Evolutionary conservation across 1,284 basidiomycete species (phyloP).

Genomic region (Singerocomus rubriflavus): DNA sequence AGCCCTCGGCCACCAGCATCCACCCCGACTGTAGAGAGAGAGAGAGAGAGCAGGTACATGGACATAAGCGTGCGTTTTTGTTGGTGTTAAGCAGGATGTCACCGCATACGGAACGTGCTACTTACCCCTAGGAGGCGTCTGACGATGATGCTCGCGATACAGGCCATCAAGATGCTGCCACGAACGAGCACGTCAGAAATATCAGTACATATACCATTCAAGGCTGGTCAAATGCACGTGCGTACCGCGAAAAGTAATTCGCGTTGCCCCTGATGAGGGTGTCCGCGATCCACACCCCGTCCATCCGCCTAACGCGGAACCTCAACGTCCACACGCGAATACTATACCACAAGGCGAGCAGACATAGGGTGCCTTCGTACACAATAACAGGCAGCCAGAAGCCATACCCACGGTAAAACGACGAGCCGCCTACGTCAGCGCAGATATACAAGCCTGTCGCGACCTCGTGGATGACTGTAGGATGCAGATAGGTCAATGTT

Average conservation of each 20-base stretch:
- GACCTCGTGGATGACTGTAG: too few species aligned
- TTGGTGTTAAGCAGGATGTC: too few species aligned
- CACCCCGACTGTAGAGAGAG: background rate
- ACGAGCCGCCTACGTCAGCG: background rate
- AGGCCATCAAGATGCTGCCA: slow-evolving; percentile 12
- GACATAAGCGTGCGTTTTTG: too few species aligned
- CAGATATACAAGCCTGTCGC: too few species aligned
- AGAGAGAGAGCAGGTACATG: too few species aligned
- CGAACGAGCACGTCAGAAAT: too few species aligned
- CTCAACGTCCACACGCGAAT: slow-evolving; percentile 9
- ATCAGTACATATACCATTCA: too few species aligned
- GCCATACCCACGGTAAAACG: slow-evolving; percentile 12
- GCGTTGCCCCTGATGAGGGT: slow-evolving; percentile 15
- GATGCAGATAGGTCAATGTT: too few species aligned
- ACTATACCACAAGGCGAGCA: slow-evolving; percentile 16
- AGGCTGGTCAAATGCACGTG: too few species aligned
- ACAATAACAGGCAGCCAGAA: slow-evolving; percentile 21
- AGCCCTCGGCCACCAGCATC: slow-evolving; percentile 4
- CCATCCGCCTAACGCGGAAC: background rate
- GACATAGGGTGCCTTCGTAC: slow-evolving; percentile 12
- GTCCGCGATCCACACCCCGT: slow-evolving; percentile 5
- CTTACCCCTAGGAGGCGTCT: slow-evolving; percentile 11
- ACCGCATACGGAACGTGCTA: background rate
- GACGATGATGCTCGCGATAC: slow-evolving; percentile 5
- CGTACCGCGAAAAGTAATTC: slow-evolving; percentile 22